Base-by-base conservation (phyloP, 805 yeast species). In the Suhomyces vadensis region DNA sequence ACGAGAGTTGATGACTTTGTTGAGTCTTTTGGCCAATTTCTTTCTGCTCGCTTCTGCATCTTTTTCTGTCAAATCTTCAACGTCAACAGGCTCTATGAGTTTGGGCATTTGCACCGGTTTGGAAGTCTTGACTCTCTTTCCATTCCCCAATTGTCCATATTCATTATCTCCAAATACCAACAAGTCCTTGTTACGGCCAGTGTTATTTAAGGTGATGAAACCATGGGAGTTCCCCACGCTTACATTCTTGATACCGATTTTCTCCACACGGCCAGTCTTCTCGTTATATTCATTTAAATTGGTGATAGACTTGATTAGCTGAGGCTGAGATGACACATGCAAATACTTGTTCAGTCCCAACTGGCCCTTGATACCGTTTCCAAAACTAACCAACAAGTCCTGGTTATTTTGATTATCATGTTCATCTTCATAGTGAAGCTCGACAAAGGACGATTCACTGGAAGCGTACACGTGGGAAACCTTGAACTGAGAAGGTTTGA, bases 301-400 rank as follows among this genome's bases (percentile, higher is more conserved):
- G 20, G 61, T 54, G 41, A 85, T 60, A 1, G 74, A 57, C 53
- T 75, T 74, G 47, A 91, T 60, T 35, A 77, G 77, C 14, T 77
- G 67, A 5, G 97, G 96, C 37, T 74, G 75, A 14, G 79, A 69
- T 57, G 83, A 86, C 13, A 87, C 83, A 61, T 90, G 96, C 26
- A 83, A 67, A 61, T 74, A 90, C 44, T 83, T 75, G 11, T 88
- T 89, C 36, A 79, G 77, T 19, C 97, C 99, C 43, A 90, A 71
- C 64, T 89, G 95, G 13, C 98, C 99, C 55, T 79, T 76, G 41
- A 85, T 61, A 4, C 97, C 96, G 56, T 82, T 82, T 16, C 99
- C 99, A 69, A 90, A 83, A 2, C 88, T 74, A 51, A 85, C 71
- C 38, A 77, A 40, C 21, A 68, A 31, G 41, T 54, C 53, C 25